These are phyloP conservation scores for Pseudogymnoascus sp. DNA, from an alignment of 2,329 filamentous ascomycete genomes.

Conservation along the genomic window DNA sequence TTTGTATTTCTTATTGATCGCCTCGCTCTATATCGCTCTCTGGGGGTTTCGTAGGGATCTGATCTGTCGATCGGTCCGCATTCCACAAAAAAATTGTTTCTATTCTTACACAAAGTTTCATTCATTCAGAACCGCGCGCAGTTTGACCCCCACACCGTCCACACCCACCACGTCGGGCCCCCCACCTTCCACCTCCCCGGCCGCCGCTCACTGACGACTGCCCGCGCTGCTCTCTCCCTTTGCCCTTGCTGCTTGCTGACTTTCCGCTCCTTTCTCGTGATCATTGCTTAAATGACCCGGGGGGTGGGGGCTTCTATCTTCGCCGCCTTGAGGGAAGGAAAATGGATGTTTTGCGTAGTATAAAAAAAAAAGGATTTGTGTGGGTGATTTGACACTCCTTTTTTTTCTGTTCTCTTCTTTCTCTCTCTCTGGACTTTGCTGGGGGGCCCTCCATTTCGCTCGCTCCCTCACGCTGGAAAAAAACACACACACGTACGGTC, in stretches of 20 bases:
- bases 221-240: neutral
- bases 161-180: neutral
- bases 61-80: conserved; percentile 3
- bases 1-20: conserved; percentile 8
- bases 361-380: neutral
- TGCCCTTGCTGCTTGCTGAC: neutral
- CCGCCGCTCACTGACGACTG: neutral
- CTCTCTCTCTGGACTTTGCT: neutral
- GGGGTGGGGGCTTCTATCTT: conserved; percentile 2
- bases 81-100: conserved; percentile 8
- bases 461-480: neutral
- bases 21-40: conserved; percentile 6
- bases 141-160: conserved; percentile 2
- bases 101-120: conserved; percentile 9
- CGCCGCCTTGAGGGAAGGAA: conserved; percentile 7
- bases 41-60: neutral
- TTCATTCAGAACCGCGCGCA: conserved; percentile 2
- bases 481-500: conserved; percentile 5
- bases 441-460: neutral
- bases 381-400: conserved; percentile 4
- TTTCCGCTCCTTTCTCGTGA: neutral
- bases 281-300: neutral
- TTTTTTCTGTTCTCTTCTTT: neutral
- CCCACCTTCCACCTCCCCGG: neutral
- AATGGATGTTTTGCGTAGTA: conserved; percentile 9